Base-by-base conservation (phyloP, 768 basidiomycete genomes). In the Filobasidium floriforme region DNA sequence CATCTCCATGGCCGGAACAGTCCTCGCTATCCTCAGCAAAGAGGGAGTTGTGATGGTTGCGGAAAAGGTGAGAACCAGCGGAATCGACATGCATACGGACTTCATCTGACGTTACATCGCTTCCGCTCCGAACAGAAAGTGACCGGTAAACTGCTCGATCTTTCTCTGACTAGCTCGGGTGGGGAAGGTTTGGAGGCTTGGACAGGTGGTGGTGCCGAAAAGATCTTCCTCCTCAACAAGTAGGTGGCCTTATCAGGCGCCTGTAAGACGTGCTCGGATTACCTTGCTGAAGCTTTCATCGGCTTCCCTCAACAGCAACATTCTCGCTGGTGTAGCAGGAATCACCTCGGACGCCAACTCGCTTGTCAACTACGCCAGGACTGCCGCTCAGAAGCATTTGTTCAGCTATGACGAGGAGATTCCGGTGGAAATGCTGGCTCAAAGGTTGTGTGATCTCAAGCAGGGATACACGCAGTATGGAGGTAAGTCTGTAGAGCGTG, bases 391-490 rank as follows among this genome's bases (percentile, higher is more conserved):
- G 78, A 82, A 82, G 61, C 90, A 99, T 81, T 80, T 99, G 68
- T 81, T 92, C 73, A 83, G 82, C 60, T 99, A 96, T 82, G 91
- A 98, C 75, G 91, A 97, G 79, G 93, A 96, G 76, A 98, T 99
- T 71, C 94, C 94, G 6, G 96, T 97, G 37, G 96, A 99, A 79
- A 82, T 94, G 73, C 86, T 99, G 63, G 89, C 92, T 14, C 92
- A 97, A 76, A 84, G 88, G 63, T 80, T 99, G 66, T 98, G 94
- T 74, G 90, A 99, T 80, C 85, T 94, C 82, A 99, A 99, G 82
- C 96, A 99, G 77, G 92, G 92, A 9, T 98, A 97, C 77, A 98
- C 94, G 44, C 94, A 98, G 74, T 93, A 86, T 70, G 93, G 94
- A 82, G 93, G 92, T 89, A 71, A 68, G 84, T 70, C 7, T 37